These are phyloP conservation scores for Coemansia reversa DNA, from an alignment of 192 early-diverging fungal genomes.

Conservation along the genomic window DNA sequence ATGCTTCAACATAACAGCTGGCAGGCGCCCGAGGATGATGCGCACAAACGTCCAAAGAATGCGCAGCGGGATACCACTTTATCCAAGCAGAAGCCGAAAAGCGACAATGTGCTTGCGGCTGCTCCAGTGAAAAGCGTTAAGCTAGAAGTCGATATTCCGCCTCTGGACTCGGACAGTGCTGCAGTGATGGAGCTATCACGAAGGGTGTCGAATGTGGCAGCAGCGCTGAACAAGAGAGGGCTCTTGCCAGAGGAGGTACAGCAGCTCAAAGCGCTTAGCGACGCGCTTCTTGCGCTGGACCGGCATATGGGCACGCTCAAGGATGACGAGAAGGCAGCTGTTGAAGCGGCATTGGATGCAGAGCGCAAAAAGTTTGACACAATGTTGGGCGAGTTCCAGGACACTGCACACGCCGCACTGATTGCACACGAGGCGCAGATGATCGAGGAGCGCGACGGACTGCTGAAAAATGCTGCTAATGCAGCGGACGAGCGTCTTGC, in stretches of 20 bases:
- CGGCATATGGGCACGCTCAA: conserved; percentile 54
- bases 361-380: conserved; percentile 59
- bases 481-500: conserved; percentile 58
- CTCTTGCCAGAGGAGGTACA: conserved; percentile 41
- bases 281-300: conserved; percentile 53
- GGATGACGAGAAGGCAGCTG: conserved; percentile 44
- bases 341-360: conserved; percentile 61
- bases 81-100: conserved; percentile 2
- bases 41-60: conserved; percentile 5
- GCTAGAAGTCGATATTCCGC: conserved; percentile 50
- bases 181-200: conserved; percentile 32
- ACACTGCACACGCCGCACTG: conserved; percentile 51
- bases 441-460: conserved; percentile 51
- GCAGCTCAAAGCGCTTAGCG: conserved; percentile 45
- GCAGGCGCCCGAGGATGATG: conserved; percentile 37
- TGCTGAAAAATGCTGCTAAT: conserved; percentile 48
- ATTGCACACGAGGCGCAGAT: conserved; percentile 54
- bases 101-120: conserved; percentile 8
- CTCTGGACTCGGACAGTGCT: conserved; percentile 35
- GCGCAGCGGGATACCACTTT: not conserved
- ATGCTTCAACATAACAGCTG: conserved; percentile 54
- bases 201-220: conserved; percentile 34
- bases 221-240: conserved; percentile 36
- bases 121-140: conserved; percentile 31
- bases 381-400: conserved; percentile 52